Percentiles rank a stretch among this genome's conserved stretches.
phyloP scores from a whole-genome alignment of 1,284 basidiomycete species.

The Phylloboletellus chloephorus region DNA sequence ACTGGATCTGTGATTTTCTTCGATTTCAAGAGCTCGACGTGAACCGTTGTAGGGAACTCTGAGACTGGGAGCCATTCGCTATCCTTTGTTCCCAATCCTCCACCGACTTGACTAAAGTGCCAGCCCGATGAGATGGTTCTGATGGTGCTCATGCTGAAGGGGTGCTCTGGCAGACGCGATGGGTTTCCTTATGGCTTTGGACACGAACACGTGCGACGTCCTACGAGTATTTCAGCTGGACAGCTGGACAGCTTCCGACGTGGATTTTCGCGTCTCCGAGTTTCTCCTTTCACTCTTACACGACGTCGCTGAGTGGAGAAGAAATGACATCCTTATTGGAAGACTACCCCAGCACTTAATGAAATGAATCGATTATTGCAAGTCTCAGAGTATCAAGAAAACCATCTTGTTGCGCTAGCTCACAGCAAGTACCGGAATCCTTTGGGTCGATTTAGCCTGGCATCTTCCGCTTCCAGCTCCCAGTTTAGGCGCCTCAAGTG shows the following conservation, averaged over 20 bases:
- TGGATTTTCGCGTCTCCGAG: too few species aligned
- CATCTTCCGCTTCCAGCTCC: conserved; percentile 40
- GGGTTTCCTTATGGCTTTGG: conserved; percentile 1
- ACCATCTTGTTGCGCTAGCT: neutral
- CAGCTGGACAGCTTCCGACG: too few species aligned
- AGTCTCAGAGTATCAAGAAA: too few species aligned
- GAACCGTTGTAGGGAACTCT: conserved; percentile 75
- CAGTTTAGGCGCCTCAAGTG: conserved; percentile 45
- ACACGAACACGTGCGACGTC: too few species aligned
- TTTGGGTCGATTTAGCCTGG: conserved; percentile 35
- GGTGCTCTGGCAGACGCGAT: neutral
- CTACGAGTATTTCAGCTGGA: too few species aligned
- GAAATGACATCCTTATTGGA: too few species aligned
- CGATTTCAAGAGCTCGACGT: conserved; percentile 72
- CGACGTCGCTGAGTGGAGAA: neutral
- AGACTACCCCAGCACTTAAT: neutral
- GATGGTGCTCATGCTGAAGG: conserved; percentile 25
- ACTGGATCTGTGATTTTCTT: conserved; percentile 79
- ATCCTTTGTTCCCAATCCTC: conserved; percentile 52
- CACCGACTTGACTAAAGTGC: conserved; percentile 63
- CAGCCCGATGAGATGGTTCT: conserved; percentile 41
- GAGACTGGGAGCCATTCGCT: conserved; percentile 62
- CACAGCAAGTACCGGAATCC: conserved; percentile 47
- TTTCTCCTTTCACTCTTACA: neutral
- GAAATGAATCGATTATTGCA: neutral